Base-by-base conservation (phyloP, 352 stramenopile species). In the Aphanomyces cochlioides region DNA sequence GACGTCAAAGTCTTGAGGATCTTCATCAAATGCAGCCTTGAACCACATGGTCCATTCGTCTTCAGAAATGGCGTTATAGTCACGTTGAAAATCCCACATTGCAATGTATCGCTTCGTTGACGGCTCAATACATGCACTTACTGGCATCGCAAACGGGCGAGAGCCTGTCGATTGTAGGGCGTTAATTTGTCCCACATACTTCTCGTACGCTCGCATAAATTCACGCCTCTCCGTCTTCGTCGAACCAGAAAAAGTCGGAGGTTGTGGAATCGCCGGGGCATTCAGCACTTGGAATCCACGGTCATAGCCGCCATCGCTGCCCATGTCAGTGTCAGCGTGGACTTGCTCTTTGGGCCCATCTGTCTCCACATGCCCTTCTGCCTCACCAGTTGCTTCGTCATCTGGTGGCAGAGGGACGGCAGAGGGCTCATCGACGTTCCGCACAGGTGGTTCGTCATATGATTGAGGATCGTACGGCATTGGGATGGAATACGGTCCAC, bases 141-240 rank as follows among this genome's bases (percentile, higher is more conserved):
- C 57, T 28, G 57, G 57, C 57, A 66, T 66, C 6, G 41, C 57
- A 50, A 66, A 66, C 57, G 57, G 57, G 6, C 57, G 6, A n/a
- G 57, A 53, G 6, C 57, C 57, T 8, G 28, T 36, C 13, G 12
- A 45, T 47, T 66, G 57, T n/a, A 66, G 12, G 13, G 57, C 57
- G 41, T 66, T 66, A n/a, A 66, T 50, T 41, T 66, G 57, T 7
- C 12, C 28, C 41, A 66, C 13, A 36, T 66, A 66, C 37, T 45
- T 66, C 28, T 50, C 12, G 57, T 66, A 66, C 7, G n/a, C 37
- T 63, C 57, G 37, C 57, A 48, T 66, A 50, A 66, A 66, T 45
- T 12, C 57, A 36, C 57, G 57, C 17, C 57, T n/a, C 28, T 66
- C 57, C 12, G 7, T 36, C 57, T 66, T 66, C 12, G 57, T 66